Evolutionary conservation across 495 filamentous ascomycete genomes (phyloP), one percentile per base, ranked within the genome.

Genomic region (Daldinia vernicosa): DNA sequence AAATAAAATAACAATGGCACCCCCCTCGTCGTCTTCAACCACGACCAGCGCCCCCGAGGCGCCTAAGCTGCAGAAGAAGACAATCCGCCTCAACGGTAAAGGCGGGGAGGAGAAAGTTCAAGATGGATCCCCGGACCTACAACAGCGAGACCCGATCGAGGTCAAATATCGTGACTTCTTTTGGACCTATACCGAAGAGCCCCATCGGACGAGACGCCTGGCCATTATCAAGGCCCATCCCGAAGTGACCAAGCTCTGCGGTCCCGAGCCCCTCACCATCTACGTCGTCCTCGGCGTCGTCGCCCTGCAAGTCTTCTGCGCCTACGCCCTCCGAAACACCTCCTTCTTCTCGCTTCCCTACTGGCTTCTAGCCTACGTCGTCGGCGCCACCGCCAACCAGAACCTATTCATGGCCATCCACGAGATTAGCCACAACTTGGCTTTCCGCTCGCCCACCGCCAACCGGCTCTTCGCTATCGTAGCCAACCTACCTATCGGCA

Each of bases 201-300:
- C 96, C 47, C 96, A 99, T 80, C 88, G 93, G 66, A 95, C 95
- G 43, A 82, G 96, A 75, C 86, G 96, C 62, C 84, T 92, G 63
- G 93, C 93, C 63, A 99, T 99, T 73, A 98, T 99, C 82, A 98
- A 97, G 83, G 96, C 96, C 26, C 95, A 99, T 79, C 96, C 96
- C 53, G 94, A 98, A 87, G 95, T 98, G 55, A 95, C 92, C 60
- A 98, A 98, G 81, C 92, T 99, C 78, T 99, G 96, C 83, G 96
- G 96, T 6, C 93, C 93, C 27, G 96, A 98, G 77, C 94, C 95
- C 32, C 84, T 97, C 75, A 99, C 96, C 6, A 97, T 98, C 85
- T 98, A 92, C 77, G 84, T 95, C 72, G 95, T 98, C 30, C 79
- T 94, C 53, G 86, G 86, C 57, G 95, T 99, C 63, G 93, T 98